Evolutionary conservation across 2,329 filamentous ascomycete genomes (phyloP).

Genomic region (Pseudogymnoascus verrucosus): DNA sequence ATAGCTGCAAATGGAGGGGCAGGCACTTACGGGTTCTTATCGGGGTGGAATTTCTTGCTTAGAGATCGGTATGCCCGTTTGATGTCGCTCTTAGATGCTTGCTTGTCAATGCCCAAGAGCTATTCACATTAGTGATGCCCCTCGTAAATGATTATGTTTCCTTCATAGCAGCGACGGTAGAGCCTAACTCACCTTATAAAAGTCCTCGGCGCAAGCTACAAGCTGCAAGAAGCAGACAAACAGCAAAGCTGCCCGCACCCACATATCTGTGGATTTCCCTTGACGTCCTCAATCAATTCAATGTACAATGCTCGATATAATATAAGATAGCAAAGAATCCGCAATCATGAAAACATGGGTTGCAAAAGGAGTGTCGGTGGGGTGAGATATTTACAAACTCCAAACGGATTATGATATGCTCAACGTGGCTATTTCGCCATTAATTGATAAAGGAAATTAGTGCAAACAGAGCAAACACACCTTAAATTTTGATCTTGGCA

Average conservation of each 20-base stretch:
- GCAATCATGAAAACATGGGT: conserved; percentile 10
- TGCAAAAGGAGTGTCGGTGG: conserved; percentile 11
- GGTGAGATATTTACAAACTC: conserved; percentile 3
- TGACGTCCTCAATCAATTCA: neutral
- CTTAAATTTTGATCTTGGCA: conserved; percentile 9
- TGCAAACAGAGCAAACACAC: conserved; percentile 13
- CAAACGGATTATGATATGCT: conserved; percentile 6
- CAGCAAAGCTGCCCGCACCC: conserved; percentile 43
- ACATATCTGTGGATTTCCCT: conserved; percentile 32
- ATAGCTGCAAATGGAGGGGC: neutral
- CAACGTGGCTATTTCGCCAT: conserved; percentile 12
- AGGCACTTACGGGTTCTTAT: conserved; percentile 82
- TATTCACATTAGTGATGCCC: conserved; percentile 30
- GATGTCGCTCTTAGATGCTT: conserved; percentile 77
- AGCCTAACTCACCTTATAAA: conserved; percentile 56
- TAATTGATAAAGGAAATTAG: conserved; percentile 6
- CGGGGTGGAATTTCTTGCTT: conserved; percentile 93
- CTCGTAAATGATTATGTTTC: neutral
- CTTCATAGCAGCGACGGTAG: neutral
- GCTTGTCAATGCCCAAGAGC: conserved; percentile 71
- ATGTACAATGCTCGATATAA: conserved; percentile 9
- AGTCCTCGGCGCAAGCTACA: conserved; percentile 58
- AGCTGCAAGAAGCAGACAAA: conserved; percentile 48
- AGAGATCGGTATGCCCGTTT: conserved; percentile 88
- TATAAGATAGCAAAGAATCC: conserved; percentile 7